A percentile compares a stretch with the other conserved stretches of the same genome.
Conservation (phyloP, 2,329 filamentous ascomycete genomes). For the Beauveria medogensis region DNA sequence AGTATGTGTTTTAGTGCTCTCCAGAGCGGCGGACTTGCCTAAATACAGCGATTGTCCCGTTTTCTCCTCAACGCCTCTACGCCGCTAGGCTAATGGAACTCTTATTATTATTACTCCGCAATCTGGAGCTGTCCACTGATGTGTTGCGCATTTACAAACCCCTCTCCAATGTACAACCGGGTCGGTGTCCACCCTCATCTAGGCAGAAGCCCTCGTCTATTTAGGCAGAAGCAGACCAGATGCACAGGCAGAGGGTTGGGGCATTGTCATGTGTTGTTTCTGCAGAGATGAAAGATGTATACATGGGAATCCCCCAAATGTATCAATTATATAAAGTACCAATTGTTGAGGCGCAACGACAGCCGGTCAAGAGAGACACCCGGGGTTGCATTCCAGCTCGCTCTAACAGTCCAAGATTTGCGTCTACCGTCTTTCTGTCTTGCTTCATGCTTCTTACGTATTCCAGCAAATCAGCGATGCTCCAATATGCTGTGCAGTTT, state of each 20-base stretch:
- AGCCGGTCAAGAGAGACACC: neutral
- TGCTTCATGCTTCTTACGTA: neutral
- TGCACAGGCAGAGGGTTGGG: too few species aligned
- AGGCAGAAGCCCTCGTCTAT: neutral
- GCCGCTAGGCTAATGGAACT: neutral
- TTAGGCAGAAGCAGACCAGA: neutral
- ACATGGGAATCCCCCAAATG: too few species aligned
- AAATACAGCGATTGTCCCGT: neutral
- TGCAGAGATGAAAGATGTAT: too few species aligned
- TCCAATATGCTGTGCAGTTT: neutral
- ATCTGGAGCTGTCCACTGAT: neutral
- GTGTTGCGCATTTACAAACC: neutral
- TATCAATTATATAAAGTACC: too few species aligned
- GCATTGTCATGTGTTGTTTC: too few species aligned
- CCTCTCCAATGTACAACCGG: neutral
- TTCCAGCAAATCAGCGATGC: neutral
- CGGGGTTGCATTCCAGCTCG: neutral
- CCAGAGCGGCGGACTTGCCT: neutral
- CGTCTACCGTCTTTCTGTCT: neutral
- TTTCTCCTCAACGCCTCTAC: neutral
- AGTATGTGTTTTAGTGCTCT: too few species aligned
- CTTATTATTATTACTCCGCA: neutral
- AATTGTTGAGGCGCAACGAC: neutral
- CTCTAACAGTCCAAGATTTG: neutral
- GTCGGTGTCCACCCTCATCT: neutral